Base-by-base conservation (phyloP, 306 rosid genomes). In the Quercus berberidifolia region DNA sequence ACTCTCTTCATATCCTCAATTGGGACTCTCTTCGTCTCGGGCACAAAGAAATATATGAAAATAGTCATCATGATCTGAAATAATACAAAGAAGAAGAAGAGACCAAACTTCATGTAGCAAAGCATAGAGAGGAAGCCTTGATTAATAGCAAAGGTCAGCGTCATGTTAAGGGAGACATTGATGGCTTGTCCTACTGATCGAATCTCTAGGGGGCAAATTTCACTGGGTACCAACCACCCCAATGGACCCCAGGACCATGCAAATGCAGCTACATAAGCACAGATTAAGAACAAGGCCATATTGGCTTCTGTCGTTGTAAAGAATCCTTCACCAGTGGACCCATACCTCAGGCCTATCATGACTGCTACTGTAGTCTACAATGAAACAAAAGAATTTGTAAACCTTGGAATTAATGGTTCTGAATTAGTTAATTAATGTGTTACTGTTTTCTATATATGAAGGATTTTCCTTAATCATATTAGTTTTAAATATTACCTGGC, bases 191-290 rank as follows among this genome's bases (percentile, higher is more conserved):
- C 94, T 4, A 94, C 92, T 1, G 94, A 81, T 63, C 94, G 76
- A 55, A 90, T 64, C 69, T 88, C 93, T 0, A 89, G 73, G 4
- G 92, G 74, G 35, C 92, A 91, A 6, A 88, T 82, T 70, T 91
- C 93, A 52, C 90, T 85, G 0, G 93, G 97, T 2, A 91, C 83
- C 49, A 89, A 79, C 97, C 92, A 91, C 12, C 90, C 91, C 20
- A 92, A 56, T 13, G 91, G 94, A 0, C 92, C 94, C 92, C 97
- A 92, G 1, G 94, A 92, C 97, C 97, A 92, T 0, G 94, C 92
- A 20, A 82, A 92, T 55, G 88, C 92, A n/a, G 94, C 94, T 43
- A 90, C 91, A 52, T 88, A 92, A 7, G 31, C 9, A 33, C 92
- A 92, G 4, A 90, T 82, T 23, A 92, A 79, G 23, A 82, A 9